Base-by-base conservation (phyloP, 805 yeast genomes). In the Allodekkera sacchari region DNA sequence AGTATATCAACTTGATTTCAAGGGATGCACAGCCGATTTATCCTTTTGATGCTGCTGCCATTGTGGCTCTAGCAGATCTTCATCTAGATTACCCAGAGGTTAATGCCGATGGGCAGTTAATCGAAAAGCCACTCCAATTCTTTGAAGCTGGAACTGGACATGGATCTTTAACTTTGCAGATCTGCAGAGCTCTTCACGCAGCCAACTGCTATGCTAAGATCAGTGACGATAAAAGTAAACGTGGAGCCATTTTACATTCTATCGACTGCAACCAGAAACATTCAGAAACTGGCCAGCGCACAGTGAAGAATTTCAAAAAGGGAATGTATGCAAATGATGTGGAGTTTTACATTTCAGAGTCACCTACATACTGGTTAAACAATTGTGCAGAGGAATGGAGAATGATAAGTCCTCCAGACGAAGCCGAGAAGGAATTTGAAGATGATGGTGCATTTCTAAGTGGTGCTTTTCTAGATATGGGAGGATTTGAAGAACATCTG, bases 81-180 rank as follows among this genome's bases (percentile, higher is more conserved):
- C 68, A 67, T 38, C 43, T 64, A 6, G 68, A 61, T 34, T 61
- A 50, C 34, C 70, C 70, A 4, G 39, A 42, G 7, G 25, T 43
- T 13, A 32, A 30, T 8, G 27, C 25, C 18, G 36, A 27, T 11
- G 36, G 29, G 17, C 31, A 40, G 25, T 17, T 42, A 16, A 27
- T 18, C 7, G 33, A 22, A 6, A 42, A 50, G 3, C 66, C 68
- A 1, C 33, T 53, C 8, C 70, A 68, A 31, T 61, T 59, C 34
- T 45, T 69, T 13, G 76, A 69, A 40, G 73, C 73, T 1, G 76
- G 76, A 4, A 70, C 75, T 2, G 76, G 76, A 2, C 74, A 68
- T 47, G 76, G 76, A 0, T 67, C 74, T 3, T 42, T 69, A 29
- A 53, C 70, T 4, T 32, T 69, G 26, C 65, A 68, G 7, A 62